A percentile compares a stretch with the other conserved stretches of the same genome.
phyloP scores from a whole-genome alignment of 495 filamentous ascomycete genomes.

The Aspergillus homomorphus region DNA sequence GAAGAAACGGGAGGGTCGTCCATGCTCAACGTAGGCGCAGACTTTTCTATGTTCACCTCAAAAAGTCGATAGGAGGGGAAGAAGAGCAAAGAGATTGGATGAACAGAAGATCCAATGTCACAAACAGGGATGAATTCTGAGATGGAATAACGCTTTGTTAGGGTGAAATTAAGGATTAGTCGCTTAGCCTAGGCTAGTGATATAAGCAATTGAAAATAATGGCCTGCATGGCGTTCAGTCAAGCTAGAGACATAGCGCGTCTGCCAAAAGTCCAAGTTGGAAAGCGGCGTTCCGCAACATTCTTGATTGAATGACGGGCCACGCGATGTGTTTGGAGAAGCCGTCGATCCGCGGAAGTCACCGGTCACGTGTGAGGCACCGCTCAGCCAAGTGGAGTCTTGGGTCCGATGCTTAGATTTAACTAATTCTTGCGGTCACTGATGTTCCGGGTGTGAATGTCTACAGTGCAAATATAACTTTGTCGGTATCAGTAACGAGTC shows the following conservation, averaged over 20 bases:
- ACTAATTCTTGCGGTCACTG: too few relatives aligned
- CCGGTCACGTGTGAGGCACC: conserved; percentile 14
- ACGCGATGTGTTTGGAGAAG: conserved; percentile 4
- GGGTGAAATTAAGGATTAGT: not conserved
- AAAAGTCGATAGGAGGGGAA: too few relatives aligned
- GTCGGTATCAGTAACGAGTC: too few relatives aligned
- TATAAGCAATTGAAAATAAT: not conserved
- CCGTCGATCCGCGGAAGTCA: conserved; percentile 13
- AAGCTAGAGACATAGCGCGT: conserved; percentile 6
- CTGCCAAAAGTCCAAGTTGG: not conserved
- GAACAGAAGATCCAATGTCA: not conserved
- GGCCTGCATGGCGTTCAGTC: conserved; percentile 1
- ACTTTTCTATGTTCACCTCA: too few relatives aligned
- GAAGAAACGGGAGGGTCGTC: conserved; percentile 24
- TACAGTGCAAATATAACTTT: too few relatives aligned
- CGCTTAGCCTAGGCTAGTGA: not conserved
- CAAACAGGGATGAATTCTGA: not conserved
- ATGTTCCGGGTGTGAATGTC: too few relatives aligned
- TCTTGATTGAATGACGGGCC: conserved; percentile 1
- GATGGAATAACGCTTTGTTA: not conserved
- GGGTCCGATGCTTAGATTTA: not conserved
- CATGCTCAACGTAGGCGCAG: conserved; percentile 32
- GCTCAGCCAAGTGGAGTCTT: not conserved
- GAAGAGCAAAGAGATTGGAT: too few relatives aligned
- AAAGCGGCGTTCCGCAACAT: conserved; percentile 3